These are phyloP conservation scores for Tanacetum coccineum DNA, from an alignment of 129 eudicot species.

Conservation along the genomic window DNA sequence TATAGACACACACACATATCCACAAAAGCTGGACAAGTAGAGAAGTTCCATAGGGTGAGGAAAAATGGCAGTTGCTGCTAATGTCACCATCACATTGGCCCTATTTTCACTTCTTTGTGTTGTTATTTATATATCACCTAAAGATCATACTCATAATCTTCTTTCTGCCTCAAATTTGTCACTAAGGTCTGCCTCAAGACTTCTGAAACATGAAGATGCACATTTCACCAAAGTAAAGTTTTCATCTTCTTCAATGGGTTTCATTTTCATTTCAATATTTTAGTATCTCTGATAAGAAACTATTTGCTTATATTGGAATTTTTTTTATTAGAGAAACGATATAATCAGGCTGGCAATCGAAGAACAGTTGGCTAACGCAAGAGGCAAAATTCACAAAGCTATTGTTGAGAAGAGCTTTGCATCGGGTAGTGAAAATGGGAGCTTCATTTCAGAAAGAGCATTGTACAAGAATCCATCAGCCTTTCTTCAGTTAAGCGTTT, in stretches of 20 bases:
- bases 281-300: too few species aligned
- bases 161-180: not conserved
- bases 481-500: conserved; percentile 27
- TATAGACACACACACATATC: not conserved
- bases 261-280: not conserved
- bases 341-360: conserved; percentile 12
- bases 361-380: conserved; percentile 26
- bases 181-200: conserved; percentile 12
- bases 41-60: not conserved
- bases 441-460: conserved; percentile 9
- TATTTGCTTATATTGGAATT: not conserved
- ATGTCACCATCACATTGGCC: conserved; percentile 6
- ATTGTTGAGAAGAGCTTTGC: conserved; percentile 24
- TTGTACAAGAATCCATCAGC: conserved; percentile 26
- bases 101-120: conserved; percentile 16
- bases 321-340: conserved; percentile 15
- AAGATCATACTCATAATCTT: not conserved
- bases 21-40: conserved; percentile 1
- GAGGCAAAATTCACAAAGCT: conserved; percentile 22
- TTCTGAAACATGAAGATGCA: conserved; percentile 24
- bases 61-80: conserved; percentile 16
- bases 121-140: conserved; percentile 7
- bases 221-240: conserved; percentile 8
- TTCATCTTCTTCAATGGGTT: conserved; percentile 7
- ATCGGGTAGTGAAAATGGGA: conserved; percentile 5